Evolutionary conservation across 331 rosid genomes (phyloP).

Genomic region (Malus hybrid): DNA sequence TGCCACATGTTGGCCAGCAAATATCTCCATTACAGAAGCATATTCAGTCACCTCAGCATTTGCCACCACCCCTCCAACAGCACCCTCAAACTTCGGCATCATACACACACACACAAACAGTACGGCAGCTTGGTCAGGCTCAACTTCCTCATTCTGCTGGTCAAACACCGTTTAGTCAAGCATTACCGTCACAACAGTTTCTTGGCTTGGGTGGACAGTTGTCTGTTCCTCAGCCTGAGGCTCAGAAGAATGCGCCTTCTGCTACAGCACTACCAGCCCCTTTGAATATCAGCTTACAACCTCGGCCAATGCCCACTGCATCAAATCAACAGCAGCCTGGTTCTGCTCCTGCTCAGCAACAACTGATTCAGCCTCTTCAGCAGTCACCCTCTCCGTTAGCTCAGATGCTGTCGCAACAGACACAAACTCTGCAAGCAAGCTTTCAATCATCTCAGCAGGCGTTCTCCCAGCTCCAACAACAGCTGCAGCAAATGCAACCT

Average conservation of each 20-base stretch:
- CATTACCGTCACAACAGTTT: constrained; percentile 25
- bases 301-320: constrained; percentile 28
- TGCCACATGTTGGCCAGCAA: constrained; percentile 49
- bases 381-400: constrained; percentile 84
- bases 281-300: constrained; percentile 39
- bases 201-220: constrained; percentile 44
- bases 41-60: constrained; percentile 61
- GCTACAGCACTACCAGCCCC: constrained; percentile 35
- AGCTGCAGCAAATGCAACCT: constrained; percentile 82
- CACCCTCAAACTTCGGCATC: constrained; percentile 45
- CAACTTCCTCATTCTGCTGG: constrained; percentile 54
- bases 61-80: constrained; percentile 51
- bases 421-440: constrained; percentile 87
- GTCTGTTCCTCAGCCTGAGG: constrained; percentile 54
- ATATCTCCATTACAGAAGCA: constrained; percentile 56
- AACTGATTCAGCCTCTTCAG: constrained; percentile 51
- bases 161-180: constrained; percentile 37
- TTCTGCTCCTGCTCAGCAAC: constrained; percentile 44
- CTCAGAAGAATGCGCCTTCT: constrained; percentile 42
- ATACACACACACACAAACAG: constrained; percentile 41
- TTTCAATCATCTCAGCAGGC: constrained; percentile 95
- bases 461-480: constrained; percentile 90
- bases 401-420: constrained; percentile 89
- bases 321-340: constrained; percentile 44
- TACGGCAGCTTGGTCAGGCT: constrained; percentile 56